A percentile compares a stretch with the other conserved stretches of the same genome.
Evolutionary conservation across 139 green algal species (phyloP).

Genomic region (Chlamydomonas incerta): DNA sequence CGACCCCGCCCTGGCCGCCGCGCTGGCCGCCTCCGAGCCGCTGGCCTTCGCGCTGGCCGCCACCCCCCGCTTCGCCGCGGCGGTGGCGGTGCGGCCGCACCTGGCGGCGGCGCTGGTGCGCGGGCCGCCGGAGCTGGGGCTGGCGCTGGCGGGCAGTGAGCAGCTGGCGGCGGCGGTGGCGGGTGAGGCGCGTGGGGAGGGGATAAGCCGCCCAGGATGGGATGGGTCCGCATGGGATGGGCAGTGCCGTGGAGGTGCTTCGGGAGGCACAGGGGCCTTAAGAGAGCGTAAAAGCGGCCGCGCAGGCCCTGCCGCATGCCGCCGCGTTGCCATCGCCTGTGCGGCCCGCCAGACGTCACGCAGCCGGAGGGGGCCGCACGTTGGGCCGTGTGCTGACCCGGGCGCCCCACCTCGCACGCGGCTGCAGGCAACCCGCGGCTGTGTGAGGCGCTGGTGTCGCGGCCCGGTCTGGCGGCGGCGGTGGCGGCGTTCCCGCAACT

Average conservation of each 20-base stretch:
- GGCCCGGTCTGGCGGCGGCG: not conserved
- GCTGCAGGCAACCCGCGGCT: constrained; percentile 9
- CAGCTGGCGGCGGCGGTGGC: constrained; percentile 15
- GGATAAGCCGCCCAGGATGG: too few relatives aligned
- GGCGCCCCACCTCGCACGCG: too few relatives aligned
- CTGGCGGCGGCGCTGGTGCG: not conserved
- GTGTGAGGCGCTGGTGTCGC: not conserved
- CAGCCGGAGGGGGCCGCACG: too few relatives aligned
- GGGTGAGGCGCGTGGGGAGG: not conserved
- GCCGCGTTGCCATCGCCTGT: too few relatives aligned
- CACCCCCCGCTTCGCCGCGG: not conserved
- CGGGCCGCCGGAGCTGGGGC: not conserved
- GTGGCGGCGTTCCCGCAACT: not conserved
- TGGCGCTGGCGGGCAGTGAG: constrained; percentile 2
- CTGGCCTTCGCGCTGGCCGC: constrained; percentile 8
- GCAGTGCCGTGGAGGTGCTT: too few relatives aligned
- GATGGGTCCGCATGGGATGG: too few relatives aligned
- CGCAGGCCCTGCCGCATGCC: too few relatives aligned
- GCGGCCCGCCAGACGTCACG: too few relatives aligned
- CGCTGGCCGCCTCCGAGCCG: not conserved
- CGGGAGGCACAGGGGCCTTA: not conserved
- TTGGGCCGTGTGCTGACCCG: too few relatives aligned
- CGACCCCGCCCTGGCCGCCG: not conserved
- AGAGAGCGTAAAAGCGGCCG: too few relatives aligned
- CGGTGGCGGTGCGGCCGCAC: not conserved